These are phyloP conservation scores for Lagerstroemia speciosa DNA, from an alignment of 345 rosid species.

Conservation along the genomic window DNA sequence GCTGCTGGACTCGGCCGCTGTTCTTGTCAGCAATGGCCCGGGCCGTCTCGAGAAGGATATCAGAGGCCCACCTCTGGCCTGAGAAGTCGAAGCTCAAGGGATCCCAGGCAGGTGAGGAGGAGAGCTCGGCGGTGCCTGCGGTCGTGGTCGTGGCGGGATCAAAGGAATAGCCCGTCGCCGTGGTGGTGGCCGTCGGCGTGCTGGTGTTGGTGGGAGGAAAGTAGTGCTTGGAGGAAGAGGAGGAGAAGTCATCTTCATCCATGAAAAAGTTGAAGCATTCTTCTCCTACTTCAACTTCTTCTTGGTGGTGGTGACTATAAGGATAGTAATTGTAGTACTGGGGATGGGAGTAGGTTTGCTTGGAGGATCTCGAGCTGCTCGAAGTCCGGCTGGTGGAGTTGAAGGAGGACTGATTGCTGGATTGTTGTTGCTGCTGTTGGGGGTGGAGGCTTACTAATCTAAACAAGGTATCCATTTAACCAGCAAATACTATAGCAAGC, in stretches of 20 bases:
- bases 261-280: constrained; percentile 99
- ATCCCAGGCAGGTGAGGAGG: constrained; percentile 27
- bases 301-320: constrained; percentile 28
- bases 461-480: constrained; percentile 89
- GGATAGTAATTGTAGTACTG: constrained; percentile 11
- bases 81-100: constrained; percentile 60
- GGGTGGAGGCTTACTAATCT: constrained; percentile 63
- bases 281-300: constrained; percentile 32
- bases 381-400: constrained; percentile 81
- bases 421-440: constrained; percentile 22
- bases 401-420: constrained; percentile 77
- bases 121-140: constrained; percentile 28
- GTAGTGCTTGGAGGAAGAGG: constrained; percentile 64
- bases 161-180: constrained; percentile 11
- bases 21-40: constrained; percentile 58
- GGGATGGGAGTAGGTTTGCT: constrained; percentile 23
- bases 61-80: constrained; percentile 55
- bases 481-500: constrained; percentile 1
- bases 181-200: constrained; percentile 24
- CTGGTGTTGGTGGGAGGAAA: constrained; percentile 27
- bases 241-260: constrained; percentile 99
- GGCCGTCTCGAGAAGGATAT: constrained; percentile 59
- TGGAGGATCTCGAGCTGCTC: constrained; percentile 71
- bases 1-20: constrained; percentile 58
- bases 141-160: constrained; percentile 28